Base-by-base conservation (phyloP, 2,329 filamentous ascomycete genomes). In the Bipolaris oryzae region DNA sequence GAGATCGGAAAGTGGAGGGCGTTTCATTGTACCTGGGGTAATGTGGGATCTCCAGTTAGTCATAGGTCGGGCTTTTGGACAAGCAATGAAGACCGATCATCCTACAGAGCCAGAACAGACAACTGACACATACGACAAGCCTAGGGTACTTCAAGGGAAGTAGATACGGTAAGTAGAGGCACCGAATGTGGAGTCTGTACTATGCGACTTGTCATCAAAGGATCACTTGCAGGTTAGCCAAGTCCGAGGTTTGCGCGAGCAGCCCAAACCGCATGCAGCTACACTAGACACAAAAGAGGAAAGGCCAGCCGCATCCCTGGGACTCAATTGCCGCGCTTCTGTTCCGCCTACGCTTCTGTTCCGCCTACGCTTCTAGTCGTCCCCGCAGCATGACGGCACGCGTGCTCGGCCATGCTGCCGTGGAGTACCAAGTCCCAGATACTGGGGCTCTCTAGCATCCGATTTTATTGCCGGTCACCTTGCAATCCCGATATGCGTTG, bases 351-450 rank as follows among this genome's bases (percentile, higher is more conserved):
- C 50, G 25, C 35, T 35, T 31, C 35, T 47, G 46, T 67, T 67
- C 67, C 67, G 67, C 64, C 64, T 34, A 49, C 50, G 25, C 35
- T 35, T 31, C 35, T 47, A 33, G 52, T 35, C 28, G 52, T 60
- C 61, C 66, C 66, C 66, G 66, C 66, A 69, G 67, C 55, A 64
- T 69, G 62, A 64, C 65, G 67, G 65, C 59, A 69, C 55, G 60
- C 57, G 35, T 21, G 47, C 41, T 58, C 53, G 57, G 64, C 63
- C 52, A 61, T 51, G 41, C 39, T 34, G 49, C 53, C 15, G 50
- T 21, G 50, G 43, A 59, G 50, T 47, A 56, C 48, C 47, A 46
- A 28, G 38, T 31, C 20, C 47, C 47, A 55, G 20, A 37, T 50
- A 38, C 45, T 62, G 54, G 61, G 53, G 47, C 48, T 50, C 18